phyloP scores from a whole-genome alignment of 345 rosid species.

The Kernera saxatilis region DNA sequence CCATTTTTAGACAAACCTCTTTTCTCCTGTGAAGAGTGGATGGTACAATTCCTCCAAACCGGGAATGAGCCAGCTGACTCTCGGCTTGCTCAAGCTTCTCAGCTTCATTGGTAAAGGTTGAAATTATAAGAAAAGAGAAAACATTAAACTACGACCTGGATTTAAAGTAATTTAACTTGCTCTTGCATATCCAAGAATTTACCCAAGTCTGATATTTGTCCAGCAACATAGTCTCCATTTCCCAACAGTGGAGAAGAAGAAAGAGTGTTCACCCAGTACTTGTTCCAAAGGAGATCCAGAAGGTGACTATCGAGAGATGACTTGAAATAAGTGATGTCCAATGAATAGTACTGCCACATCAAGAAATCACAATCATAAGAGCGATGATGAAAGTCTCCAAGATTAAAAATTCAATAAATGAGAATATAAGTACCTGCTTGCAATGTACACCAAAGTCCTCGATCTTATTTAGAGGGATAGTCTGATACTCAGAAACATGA shows the following conservation, averaged over 20 bases:
- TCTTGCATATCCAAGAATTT: constrained; percentile 35
- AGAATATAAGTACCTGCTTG: constrained; percentile 58
- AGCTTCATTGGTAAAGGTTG: constrained; percentile 45
- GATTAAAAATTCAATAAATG: neutral
- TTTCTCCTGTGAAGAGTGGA: constrained; percentile 71
- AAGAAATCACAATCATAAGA: constrained; percentile 6
- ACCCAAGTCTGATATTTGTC: constrained; percentile 99
- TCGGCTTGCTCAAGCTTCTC: constrained; percentile 99
- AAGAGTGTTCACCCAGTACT: constrained; percentile 96
- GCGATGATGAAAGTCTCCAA: neutral
- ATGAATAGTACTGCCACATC: constrained; percentile 70
- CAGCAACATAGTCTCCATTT: constrained; percentile 97
- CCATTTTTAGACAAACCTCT: constrained; percentile 54
- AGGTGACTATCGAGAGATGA: constrained; percentile 96
- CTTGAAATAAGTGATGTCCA: constrained; percentile 95
- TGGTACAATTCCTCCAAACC: constrained; percentile 59
- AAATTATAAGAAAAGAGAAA: neutral
- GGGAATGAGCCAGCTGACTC: constrained; percentile 79
- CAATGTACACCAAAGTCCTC: constrained; percentile 57
- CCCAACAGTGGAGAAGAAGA: constrained; percentile 98
- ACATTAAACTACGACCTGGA: neutral
- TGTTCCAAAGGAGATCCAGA: constrained; percentile 95
- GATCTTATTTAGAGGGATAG: constrained; percentile 72
- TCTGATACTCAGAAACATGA: constrained; percentile 68
- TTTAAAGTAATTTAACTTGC: neutral